Conservation (phyloP, 768 basidiomycete species). For the Tylopilus intermedius region DNA sequence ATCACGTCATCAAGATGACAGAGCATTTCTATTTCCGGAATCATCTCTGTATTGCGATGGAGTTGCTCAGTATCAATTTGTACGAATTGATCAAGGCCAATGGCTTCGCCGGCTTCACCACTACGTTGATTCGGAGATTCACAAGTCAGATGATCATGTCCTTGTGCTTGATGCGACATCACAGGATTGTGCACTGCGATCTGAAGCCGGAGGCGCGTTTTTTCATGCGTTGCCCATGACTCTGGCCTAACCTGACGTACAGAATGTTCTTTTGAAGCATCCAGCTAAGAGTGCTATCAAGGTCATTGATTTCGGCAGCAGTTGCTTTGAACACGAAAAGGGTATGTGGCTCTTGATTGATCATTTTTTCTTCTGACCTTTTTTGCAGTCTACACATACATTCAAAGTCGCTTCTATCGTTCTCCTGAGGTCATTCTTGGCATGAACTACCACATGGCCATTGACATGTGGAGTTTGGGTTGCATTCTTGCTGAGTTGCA, state of each 20-base stretch:
- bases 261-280: slow-evolving; percentile 94
- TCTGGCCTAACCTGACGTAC: slow-evolving; percentile 7
- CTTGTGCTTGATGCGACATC: slow-evolving; percentile 89
- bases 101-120: slow-evolving; percentile 97
- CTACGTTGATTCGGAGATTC: slow-evolving; percentile 89
- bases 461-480: slow-evolving; percentile 99
- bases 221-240: neutral
- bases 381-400: slow-evolving; percentile 90
- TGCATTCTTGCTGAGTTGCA: slow-evolving; percentile 97
- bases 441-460: slow-evolving; percentile 99
- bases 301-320: slow-evolving; percentile 98
- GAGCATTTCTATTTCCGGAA: slow-evolving; percentile 98
- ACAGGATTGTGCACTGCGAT: slow-evolving; percentile 98
- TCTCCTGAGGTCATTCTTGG: slow-evolving; percentile 98
- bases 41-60: slow-evolving; percentile 97
- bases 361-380: slow-evolving; percentile 5
- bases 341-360: slow-evolving; percentile 50
- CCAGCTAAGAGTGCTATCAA: slow-evolving; percentile 96
- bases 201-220: slow-evolving; percentile 88
- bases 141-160: slow-evolving; percentile 93
- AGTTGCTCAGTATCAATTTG: slow-evolving; percentile 94
- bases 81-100: slow-evolving; percentile 99
- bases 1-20: slow-evolving; percentile 96
- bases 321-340: slow-evolving; percentile 97
- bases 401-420: slow-evolving; percentile 99